Evolutionary conservation across 176 grass and related monocot species (phyloP).

Genomic region (Ensete ventricosum): DNA sequence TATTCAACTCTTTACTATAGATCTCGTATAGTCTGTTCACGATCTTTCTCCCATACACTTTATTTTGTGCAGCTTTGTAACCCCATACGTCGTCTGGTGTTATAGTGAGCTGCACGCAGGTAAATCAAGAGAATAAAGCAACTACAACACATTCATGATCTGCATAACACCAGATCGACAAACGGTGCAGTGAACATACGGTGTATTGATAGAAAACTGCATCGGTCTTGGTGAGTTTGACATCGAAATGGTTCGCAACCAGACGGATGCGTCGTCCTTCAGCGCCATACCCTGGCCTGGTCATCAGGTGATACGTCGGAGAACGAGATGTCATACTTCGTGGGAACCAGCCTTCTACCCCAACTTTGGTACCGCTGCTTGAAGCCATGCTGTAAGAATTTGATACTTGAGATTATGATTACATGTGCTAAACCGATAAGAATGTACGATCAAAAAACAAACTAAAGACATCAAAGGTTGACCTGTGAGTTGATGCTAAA

Average conservation of each 20-base stretch:
- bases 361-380: not conserved
- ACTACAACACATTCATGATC: not conserved
- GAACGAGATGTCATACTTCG: conserved; percentile 5
- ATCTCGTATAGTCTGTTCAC: conserved; percentile 65
- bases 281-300: conserved; percentile 30
- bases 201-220: conserved; percentile 58
- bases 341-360: not conserved
- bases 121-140: not conserved
- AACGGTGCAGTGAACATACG: conserved; percentile 19
- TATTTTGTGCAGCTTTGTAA: conserved; percentile 48
- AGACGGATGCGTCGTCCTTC: conserved; percentile 45
- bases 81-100: conserved; percentile 56
- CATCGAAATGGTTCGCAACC: conserved; percentile 51
- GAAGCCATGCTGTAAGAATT: not conserved
- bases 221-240: conserved; percentile 38
- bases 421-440: too few species aligned
- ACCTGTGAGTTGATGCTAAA: too few species aligned
- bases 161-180: not conserved
- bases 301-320: conserved; percentile 23
- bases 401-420: not conserved
- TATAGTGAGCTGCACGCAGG: conserved; percentile 42
- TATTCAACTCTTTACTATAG: conserved; percentile 64
- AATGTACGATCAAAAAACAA: too few species aligned
- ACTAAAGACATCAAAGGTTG: too few species aligned
- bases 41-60: conserved; percentile 52